Evolutionary conservation across 1,139 yeast genomes (phyloP), one percentile per base, ranked within the genome.

Genomic region (Meyerozyma guilliermondii): DNA sequence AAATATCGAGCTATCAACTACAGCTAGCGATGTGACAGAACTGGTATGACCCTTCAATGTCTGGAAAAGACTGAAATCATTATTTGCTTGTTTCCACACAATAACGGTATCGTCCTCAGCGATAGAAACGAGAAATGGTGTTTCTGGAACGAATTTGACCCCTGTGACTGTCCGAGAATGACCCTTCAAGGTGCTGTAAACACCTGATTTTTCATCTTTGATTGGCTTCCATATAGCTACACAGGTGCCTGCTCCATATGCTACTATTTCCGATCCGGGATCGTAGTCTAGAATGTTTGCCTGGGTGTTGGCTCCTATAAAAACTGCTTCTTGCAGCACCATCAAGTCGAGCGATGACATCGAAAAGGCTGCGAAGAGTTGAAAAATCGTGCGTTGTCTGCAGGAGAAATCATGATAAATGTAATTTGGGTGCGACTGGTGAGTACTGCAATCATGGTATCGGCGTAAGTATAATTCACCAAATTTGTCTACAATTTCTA

Each of bases 241-340:
- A n/a, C 79, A 74, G 41, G 71, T 73, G 2, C 81, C 81, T 0
- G 95, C 92, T 9, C 95, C 96, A 62, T 69, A 88, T 0, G 95
- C 96, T 8, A 86, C 71, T 5, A 76, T 46, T 17, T 68, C 61
- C 11, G 55, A 55, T 0, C 47, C 45, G 0, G 59, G 48, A 49
- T 72, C 69, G 55, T 74, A 78, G 54, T 83, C 94, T 8, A 87
- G 77, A 4, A 79, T 82, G 51, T 76, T 79, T 9, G 85, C 74
- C 53, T 85, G 91, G 50, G 79, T 77, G 58, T 88, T 88, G 27
- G 91, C 94, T 7, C 96, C 97, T 13, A 82, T 71, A 51, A 87
- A 82, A 7, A 83, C 68, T 35, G 85, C 86, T 45, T 81, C 85
- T 43, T 67, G 69, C 33, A 16, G 27, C 17, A 26, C 22, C 27